phyloP scores from a whole-genome alignment of 2,329 filamentous ascomycete species.

The Colletotrichum magnum region DNA sequence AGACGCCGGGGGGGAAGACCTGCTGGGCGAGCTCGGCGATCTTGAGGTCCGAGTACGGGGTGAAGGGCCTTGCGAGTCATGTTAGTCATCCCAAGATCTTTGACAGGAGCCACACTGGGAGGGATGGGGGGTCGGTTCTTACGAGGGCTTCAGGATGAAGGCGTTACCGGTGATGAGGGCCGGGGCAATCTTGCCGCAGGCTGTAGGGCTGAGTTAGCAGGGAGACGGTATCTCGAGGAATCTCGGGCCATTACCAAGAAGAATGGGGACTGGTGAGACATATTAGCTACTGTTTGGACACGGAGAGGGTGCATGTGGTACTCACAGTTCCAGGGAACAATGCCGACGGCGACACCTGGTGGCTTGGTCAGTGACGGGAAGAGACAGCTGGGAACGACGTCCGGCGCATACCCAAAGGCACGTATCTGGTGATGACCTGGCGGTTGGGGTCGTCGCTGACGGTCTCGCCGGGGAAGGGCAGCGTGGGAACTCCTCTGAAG shows the following conservation, averaged over 20 bases:
- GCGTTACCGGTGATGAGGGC: slow-evolving; percentile 71
- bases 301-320: slow-evolving; percentile 43
- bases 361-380: background rate
- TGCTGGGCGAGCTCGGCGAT: slow-evolving; percentile 69
- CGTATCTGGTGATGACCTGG: slow-evolving; percentile 49
- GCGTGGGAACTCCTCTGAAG: slow-evolving; percentile 28
- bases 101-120: background rate
- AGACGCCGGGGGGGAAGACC: slow-evolving; percentile 74
- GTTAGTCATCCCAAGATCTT: slow-evolving; percentile 39
- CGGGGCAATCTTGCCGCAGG: slow-evolving; percentile 68
- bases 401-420: slow-evolving; percentile 50
- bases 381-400: slow-evolving; percentile 39
- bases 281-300: background rate
- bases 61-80: slow-evolving; percentile 57
- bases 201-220: slow-evolving; percentile 36
- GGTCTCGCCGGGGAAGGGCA: slow-evolving; percentile 38
- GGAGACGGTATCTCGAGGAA: background rate
- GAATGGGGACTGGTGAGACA: slow-evolving; percentile 27
- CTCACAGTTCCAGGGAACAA: slow-evolving; percentile 71
- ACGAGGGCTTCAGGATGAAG: slow-evolving; percentile 70
- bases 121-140: background rate
- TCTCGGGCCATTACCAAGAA: slow-evolving; percentile 19
- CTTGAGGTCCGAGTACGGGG: slow-evolving; percentile 72
- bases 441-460: slow-evolving; percentile 46
- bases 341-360: slow-evolving; percentile 53